Evolutionary conservation across 2,329 filamentous ascomycete genomes (phyloP), one percentile per base, ranked within the genome.

Genomic region (Aureobasidium sp.): DNA sequence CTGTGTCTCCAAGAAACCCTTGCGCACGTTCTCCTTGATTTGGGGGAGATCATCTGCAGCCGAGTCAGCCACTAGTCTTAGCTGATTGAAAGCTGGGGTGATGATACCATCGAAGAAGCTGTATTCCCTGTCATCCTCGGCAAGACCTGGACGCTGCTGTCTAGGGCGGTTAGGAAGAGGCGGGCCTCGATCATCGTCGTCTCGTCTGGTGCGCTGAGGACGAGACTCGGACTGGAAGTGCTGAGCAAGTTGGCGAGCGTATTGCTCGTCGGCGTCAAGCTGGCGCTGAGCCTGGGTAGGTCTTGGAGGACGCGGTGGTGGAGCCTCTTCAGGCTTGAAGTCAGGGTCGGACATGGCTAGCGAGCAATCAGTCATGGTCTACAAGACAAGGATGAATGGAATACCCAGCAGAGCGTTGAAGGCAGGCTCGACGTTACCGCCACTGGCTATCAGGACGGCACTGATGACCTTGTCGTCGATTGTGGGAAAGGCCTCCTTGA

Each of bases 1-100:
- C 77, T 97, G 94, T 1, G 94, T 97, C 71, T 99, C 92, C 61
- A 91, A 71, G 76, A 99, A 99, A 4, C 94, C 94, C 77, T 97
- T 95, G 72, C 88, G 88, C 68, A 99, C 83, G 70, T 95, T 97
- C 72, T 96, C 91, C 67, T 87, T 87, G 71, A 99, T 97, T 54
- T 93, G 86, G 1, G 94, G 93, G 15, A 99, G 83, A 68, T 99
- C 94, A 69, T 99, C 94, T 85, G 66, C 59, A 42, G 15, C n/a
- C 9, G 62, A 37, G 56, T 60, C 37, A 64, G 59, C 22, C 27
- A 53, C 8, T 5, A 22, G 31, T 39, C 6, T 9, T 9, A 8
- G 17, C 17, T 11, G 14, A 5, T 17, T 17, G 8, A 7, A 9
- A 6, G 6, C 1, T 9, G 12, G 35, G 33, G 5, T 17, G 12